These are phyloP conservation scores for Orbilia javanica DNA, from an alignment of 2,329 filamentous ascomycete species.

Conservation along the genomic window DNA sequence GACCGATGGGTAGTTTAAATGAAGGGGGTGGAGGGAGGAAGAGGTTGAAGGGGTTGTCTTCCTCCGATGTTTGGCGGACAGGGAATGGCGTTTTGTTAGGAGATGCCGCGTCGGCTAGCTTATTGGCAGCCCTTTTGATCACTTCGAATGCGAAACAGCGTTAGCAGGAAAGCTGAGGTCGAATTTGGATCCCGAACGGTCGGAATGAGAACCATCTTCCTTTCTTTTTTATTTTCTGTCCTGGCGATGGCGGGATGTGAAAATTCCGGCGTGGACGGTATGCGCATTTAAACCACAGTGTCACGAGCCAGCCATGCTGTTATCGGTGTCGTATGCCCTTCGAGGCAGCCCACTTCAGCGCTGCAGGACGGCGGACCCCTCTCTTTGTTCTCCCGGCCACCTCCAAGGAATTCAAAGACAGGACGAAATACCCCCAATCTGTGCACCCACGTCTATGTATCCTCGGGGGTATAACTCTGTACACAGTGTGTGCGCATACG, in stretches of 20 bases:
- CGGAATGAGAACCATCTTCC: background rate
- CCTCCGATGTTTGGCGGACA: slow-evolving; percentile 45
- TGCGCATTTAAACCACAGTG: background rate
- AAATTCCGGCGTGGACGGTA: background rate
- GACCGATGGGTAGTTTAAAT: slow-evolving; percentile 23
- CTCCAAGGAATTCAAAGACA: too few species aligned
- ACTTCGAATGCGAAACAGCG: slow-evolving; percentile 1
- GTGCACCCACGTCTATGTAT: too few species aligned
- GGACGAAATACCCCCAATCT: too few species aligned
- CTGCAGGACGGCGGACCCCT: background rate
- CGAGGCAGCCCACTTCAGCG: background rate
- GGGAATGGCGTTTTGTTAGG: slow-evolving; percentile 29
- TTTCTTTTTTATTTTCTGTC: background rate
- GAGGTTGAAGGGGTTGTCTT: slow-evolving; percentile 29
- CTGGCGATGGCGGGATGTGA: slow-evolving; percentile 5
- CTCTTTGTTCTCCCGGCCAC: too few species aligned
- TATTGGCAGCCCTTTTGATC: slow-evolving; percentile 6
- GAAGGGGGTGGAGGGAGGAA: slow-evolving; percentile 2
- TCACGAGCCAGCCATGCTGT: slow-evolving; percentile 36
- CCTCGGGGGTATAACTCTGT: too few species aligned
- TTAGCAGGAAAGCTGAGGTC: background rate
- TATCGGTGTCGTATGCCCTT: slow-evolving; percentile 27
- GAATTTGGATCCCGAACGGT: background rate
- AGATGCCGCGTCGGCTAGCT: slow-evolving; percentile 24
- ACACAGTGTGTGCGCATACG: too few species aligned